phyloP scores from a whole-genome alignment of 2,329 filamentous ascomycete genomes.

The Fusarium verticillioides region DNA sequence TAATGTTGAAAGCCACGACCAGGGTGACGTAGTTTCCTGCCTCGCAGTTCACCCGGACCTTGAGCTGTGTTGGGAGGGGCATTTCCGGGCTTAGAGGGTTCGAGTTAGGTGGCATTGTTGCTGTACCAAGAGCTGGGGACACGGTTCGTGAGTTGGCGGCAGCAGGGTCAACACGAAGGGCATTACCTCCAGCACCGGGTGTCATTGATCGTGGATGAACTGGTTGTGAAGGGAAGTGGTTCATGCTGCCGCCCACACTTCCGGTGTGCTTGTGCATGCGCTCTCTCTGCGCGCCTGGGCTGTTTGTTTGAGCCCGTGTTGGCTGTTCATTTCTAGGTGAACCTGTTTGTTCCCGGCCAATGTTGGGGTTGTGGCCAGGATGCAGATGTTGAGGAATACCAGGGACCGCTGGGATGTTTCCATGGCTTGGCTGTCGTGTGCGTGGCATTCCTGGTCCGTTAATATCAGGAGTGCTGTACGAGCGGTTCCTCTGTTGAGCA shows the following conservation, averaged over 20 bases:
- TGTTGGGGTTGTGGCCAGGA: constrained; percentile 68
- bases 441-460: constrained; percentile 74
- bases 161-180: constrained; percentile 54
- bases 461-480: constrained; percentile 95
- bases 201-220: constrained; percentile 62
- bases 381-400: constrained; percentile 79
- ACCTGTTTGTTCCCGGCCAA: constrained; percentile 83
- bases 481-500: constrained; percentile 80
- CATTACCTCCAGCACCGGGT: constrained; percentile 50
- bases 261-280: constrained; percentile 62
- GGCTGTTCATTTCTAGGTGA: constrained; percentile 79
- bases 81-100: constrained; percentile 59
- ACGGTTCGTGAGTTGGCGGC: constrained; percentile 56
- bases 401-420: constrained; percentile 74
- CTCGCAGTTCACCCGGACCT: constrained; percentile 94
- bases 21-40: constrained; percentile 88
- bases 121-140: constrained; percentile 58
- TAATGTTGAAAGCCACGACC: constrained; percentile 96
- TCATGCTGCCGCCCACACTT: constrained; percentile 63
- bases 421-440: constrained; percentile 64
- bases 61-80: constrained; percentile 78
- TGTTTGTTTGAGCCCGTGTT: constrained; percentile 75
- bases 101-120: constrained; percentile 39
- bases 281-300: constrained; percentile 74
- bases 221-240: constrained; percentile 67